These are phyloP conservation scores for Solanum dulcamara DNA, from an alignment of 257 asterid species.

Conservation along the genomic window DNA sequence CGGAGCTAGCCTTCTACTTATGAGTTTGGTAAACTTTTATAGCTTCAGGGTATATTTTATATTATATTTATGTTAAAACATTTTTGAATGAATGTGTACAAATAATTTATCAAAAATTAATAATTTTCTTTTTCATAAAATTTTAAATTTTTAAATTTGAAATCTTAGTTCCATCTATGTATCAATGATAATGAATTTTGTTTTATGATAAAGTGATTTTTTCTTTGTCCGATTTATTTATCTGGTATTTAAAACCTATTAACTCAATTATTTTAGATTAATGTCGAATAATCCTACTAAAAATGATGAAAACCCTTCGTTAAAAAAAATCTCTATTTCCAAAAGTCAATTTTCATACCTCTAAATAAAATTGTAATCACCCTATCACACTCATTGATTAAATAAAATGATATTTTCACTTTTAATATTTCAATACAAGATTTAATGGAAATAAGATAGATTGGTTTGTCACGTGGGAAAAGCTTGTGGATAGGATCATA, in stretches of 20 bases:
- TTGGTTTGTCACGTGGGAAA: neutral
- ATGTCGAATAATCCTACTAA: neutral
- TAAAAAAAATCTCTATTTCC: neutral
- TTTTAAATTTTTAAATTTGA: neutral
- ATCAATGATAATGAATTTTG: neutral
- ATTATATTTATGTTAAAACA: too few species aligned
- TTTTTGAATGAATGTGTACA: too few species aligned
- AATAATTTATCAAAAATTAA: neutral
- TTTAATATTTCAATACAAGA: neutral
- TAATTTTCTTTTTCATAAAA: neutral
- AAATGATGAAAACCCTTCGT: neutral
- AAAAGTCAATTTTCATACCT: neutral
- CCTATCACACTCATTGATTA: neutral
- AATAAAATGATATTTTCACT: neutral
- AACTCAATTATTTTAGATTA: neutral
- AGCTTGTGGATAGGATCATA: neutral
- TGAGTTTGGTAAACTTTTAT: neutral
- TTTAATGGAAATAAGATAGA: neutral
- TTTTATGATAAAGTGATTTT: neutral
- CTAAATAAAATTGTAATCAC: neutral
- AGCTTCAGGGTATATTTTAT: neutral
- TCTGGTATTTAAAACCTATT: neutral
- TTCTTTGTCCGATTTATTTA: neutral
- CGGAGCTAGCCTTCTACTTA: neutral
- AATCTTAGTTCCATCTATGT: neutral